These are phyloP conservation scores for Auriscalpium vulgare DNA, from an alignment of 768 basidiomycete genomes.

Conservation along the genomic window DNA sequence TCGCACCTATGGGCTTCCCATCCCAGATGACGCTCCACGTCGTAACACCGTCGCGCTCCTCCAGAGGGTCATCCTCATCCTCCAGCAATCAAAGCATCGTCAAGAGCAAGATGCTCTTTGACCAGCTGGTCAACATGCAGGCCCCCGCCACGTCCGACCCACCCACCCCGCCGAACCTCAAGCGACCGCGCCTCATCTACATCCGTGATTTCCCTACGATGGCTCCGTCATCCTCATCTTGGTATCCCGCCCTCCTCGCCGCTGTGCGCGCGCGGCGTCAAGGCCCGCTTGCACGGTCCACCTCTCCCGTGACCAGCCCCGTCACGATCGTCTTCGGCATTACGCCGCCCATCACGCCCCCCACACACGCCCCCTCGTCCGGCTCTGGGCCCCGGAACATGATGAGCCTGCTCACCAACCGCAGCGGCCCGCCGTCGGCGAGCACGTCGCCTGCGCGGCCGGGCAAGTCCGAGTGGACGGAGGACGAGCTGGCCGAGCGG, in stretches of 20 bases:
- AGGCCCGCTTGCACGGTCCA: slow-evolving; percentile 50
- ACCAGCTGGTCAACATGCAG: slow-evolving; percentile 63
- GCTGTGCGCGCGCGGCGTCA: slow-evolving; percentile 73
- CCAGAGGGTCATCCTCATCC: slow-evolving; percentile 15
- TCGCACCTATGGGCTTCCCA: slow-evolving; percentile 30
- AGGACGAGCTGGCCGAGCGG: slow-evolving; percentile 56
- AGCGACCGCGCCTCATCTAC: slow-evolving; percentile 69
- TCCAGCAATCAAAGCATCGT: slow-evolving; percentile 10
- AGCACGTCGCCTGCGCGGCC: slow-evolving; percentile 26
- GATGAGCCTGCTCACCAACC: slow-evolving; percentile 39
- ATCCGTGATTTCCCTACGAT: slow-evolving; percentile 77
- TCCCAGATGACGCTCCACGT: slow-evolving; percentile 43
- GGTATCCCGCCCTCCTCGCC: slow-evolving; percentile 76
- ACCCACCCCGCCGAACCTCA: slow-evolving; percentile 9
- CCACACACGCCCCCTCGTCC: slow-evolving; percentile 23
- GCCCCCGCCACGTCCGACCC: slow-evolving; percentile 15
- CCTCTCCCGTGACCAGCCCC: slow-evolving; percentile 57
- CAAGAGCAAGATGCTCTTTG: slow-evolving; percentile 66
- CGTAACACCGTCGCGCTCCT: slow-evolving; percentile 24
- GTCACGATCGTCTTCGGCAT: slow-evolving; percentile 86
- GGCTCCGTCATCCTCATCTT: slow-evolving; percentile 57
- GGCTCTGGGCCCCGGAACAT: slow-evolving; percentile 26
- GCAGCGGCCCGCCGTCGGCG: slow-evolving; percentile 27
- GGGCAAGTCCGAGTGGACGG: slow-evolving; percentile 49
- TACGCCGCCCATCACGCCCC: slow-evolving; percentile 64